phyloP scores from a whole-genome alignment of 495 filamentous ascomycete genomes.

The Talaromyces borbonicus region DNA sequence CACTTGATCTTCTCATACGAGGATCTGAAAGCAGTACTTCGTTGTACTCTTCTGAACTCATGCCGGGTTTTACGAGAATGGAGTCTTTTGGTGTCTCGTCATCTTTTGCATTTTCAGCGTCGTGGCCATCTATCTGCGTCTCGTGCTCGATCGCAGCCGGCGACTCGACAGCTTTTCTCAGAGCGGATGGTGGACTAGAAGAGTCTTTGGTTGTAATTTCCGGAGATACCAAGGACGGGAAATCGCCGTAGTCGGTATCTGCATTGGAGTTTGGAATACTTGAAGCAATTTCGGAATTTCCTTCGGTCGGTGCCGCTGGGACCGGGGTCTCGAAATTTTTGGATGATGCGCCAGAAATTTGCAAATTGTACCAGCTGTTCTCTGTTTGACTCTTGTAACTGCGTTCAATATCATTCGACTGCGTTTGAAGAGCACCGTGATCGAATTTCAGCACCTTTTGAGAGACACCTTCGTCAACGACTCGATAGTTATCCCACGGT shows the following conservation, averaged over 20 bases:
- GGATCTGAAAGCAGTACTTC: constrained; percentile 71
- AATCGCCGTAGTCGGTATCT: constrained; percentile 33
- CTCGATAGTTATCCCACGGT: constrained; percentile 74
- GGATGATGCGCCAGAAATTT: constrained; percentile 42
- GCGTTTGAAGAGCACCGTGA: constrained; percentile 56
- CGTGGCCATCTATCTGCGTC: too few species aligned
- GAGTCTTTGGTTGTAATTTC: neutral
- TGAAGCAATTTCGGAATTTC: constrained; percentile 1
- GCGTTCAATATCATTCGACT: constrained; percentile 37
- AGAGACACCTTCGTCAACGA: constrained; percentile 67
- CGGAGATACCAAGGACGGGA: constrained; percentile 15
- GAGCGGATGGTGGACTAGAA: too few species aligned
- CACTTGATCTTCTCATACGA: constrained; percentile 71
- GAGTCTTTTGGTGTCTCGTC: too few species aligned
- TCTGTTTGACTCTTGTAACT: constrained; percentile 69
- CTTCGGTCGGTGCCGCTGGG: neutral
- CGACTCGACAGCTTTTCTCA: too few species aligned
- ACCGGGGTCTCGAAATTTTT: neutral
- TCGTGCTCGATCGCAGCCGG: too few species aligned
- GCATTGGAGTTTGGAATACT: constrained; percentile 15
- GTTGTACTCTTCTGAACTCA: constrained; percentile 91
- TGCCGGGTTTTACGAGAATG: constrained; percentile 22
- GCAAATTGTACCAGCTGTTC: constrained; percentile 68
- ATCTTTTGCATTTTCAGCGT: too few species aligned
- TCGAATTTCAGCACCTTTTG: constrained; percentile 74